Evolutionary conservation across 176 grass and related monocot species (phyloP).

Genomic region (Miscanthus lutarioriparius): DNA sequence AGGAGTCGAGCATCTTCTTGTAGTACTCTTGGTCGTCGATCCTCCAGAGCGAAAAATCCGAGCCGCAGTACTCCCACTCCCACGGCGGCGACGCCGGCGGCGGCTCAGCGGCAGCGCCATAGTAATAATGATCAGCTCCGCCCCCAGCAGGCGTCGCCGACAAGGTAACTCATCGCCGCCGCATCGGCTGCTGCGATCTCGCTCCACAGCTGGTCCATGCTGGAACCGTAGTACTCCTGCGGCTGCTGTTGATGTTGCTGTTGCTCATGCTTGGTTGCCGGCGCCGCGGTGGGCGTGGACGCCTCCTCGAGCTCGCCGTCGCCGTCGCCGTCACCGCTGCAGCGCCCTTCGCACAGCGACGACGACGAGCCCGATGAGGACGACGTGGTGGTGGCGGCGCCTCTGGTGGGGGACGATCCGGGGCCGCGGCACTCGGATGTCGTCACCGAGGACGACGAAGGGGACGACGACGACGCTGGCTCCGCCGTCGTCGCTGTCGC

Average conservation of each 20-base stretch:
- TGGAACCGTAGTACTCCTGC: background rate
- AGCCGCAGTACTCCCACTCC: slow-evolving; percentile 79
- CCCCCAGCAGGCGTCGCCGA: background rate
- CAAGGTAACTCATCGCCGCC: slow-evolving; percentile 27
- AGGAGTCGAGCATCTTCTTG: slow-evolving; percentile 48
- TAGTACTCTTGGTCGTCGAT: slow-evolving; percentile 80
- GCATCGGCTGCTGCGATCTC: slow-evolving; percentile 65
- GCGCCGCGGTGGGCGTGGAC: slow-evolving; percentile 12
- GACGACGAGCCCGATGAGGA: background rate
- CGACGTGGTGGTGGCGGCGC: background rate
- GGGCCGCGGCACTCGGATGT: slow-evolving; percentile 30
- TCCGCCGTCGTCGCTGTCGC: background rate
- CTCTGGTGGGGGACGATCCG: background rate
- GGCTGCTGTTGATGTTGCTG: background rate
- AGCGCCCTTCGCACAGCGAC: background rate
- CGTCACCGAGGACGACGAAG: background rate
- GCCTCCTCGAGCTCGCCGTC: background rate
- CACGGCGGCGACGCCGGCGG: slow-evolving; percentile 59
- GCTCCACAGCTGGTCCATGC: slow-evolving; percentile 85
- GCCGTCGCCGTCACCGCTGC: background rate
- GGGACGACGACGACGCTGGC: background rate
- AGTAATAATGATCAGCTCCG: background rate
- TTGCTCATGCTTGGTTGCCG: slow-evolving; percentile 11
- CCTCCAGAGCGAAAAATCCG: slow-evolving; percentile 72
- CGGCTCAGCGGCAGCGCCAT: background rate